Evolutionary conservation across 2,329 filamentous ascomycete species (phyloP).

Genomic region (Neopestalotiopsis rosae): DNA sequence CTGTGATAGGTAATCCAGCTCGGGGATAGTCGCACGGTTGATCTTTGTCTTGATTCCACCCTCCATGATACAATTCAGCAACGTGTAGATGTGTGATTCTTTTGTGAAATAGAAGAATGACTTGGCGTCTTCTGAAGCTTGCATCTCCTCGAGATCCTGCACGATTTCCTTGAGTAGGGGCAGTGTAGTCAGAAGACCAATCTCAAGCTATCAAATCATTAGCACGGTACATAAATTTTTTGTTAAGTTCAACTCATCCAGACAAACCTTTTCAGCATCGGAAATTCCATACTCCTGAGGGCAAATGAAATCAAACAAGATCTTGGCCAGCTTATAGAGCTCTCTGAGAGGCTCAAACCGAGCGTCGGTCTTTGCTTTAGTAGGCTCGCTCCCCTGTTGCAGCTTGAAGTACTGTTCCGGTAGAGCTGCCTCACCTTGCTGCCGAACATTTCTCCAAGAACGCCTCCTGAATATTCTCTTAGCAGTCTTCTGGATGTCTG

Average conservation of each 20-base stretch:
- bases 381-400: constrained; percentile 76
- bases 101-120: constrained; percentile 99
- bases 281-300: constrained; percentile 98
- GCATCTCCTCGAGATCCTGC: constrained; percentile 90
- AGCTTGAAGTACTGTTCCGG: constrained; percentile 87
- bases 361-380: constrained; percentile 81
- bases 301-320: constrained; percentile 97
- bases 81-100: constrained; percentile 97
- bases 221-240: constrained; percentile 18
- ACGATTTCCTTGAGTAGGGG: constrained; percentile 97
- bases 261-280: constrained; percentile 77
- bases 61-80: constrained; percentile 96
- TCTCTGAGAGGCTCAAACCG: constrained; percentile 89
- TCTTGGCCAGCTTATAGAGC: constrained; percentile 90
- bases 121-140: constrained; percentile 91
- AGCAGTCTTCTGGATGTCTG: constrained; percentile 42
- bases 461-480: constrained; percentile 64
- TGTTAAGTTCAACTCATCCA: neutral
- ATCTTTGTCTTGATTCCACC: constrained; percentile 98
- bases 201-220: constrained; percentile 69
- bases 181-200: constrained; percentile 90
- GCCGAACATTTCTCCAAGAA: constrained; percentile 63
- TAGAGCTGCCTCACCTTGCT: constrained; percentile 59
- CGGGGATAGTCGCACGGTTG: constrained; percentile 90
- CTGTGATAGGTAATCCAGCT: constrained; percentile 95